A percentile compares a stretch with the other conserved stretches of the same genome.
phyloP scores from a whole-genome alignment of 2,329 filamentous ascomycete genomes.

The Aspergillus terreus region DNA sequence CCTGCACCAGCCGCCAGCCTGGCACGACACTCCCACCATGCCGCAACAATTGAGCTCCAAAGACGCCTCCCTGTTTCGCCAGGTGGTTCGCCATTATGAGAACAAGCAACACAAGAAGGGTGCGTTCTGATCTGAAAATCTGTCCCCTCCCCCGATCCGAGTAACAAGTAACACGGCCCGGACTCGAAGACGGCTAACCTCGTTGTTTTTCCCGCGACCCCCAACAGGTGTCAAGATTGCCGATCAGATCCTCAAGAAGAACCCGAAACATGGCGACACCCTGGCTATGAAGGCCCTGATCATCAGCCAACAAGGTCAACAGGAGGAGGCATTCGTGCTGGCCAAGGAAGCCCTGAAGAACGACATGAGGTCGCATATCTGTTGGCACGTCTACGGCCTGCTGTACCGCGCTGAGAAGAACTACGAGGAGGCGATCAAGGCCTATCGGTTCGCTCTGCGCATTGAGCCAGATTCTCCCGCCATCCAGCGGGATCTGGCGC shows the following conservation, averaged over 20 bases:
- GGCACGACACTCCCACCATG: conserved; percentile 35
- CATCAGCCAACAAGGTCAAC: conserved; percentile 86
- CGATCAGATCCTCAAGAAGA: conserved; percentile 93
- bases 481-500: conserved; percentile 89
- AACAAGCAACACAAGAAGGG: conserved; percentile 96
- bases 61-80: conserved; percentile 89
- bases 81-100: conserved; percentile 94
- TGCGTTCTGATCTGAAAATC: conserved; percentile 24
- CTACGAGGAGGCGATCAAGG: conserved; percentile 98
- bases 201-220: conserved; percentile 17
- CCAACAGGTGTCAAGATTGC: conserved; percentile 78
- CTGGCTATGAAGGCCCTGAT: conserved; percentile 99
- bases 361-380: conserved; percentile 99
- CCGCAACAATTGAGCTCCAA: conserved; percentile 62
- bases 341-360: conserved; percentile 89
- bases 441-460: conserved; percentile 91
- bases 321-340: conserved; percentile 88
- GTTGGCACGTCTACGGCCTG: conserved; percentile 98
- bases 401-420: conserved; percentile 94
- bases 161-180: neutral
- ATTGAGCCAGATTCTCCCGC: conserved; percentile 92
- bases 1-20: conserved; percentile 17
- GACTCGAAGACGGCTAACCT: conserved; percentile 12
- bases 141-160: neutral
- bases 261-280: conserved; percentile 94